Conservation (phyloP, 192 early-diverging fungal genomes). For the Gryganskiella cystojenkinii region DNA sequence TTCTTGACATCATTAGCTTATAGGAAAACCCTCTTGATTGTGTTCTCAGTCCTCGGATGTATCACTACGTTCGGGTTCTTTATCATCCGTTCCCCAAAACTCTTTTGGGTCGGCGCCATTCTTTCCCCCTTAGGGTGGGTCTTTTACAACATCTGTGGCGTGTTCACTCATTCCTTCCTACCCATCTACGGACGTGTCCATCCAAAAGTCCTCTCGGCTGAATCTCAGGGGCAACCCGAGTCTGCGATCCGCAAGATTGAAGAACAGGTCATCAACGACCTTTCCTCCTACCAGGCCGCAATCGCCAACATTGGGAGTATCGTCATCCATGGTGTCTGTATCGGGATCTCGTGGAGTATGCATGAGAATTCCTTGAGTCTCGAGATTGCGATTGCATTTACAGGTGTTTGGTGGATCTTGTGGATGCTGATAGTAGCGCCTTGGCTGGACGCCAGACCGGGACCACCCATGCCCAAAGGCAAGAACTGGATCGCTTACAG, state of each 20-base stretch:
- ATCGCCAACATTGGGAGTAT: conserved; percentile 9
- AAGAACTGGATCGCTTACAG: conserved; percentile 42
- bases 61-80: conserved; percentile 27
- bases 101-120: conserved; percentile 30
- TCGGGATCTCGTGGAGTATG: conserved; percentile 11
- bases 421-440: conserved; percentile 36
- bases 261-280: conserved; percentile 18
- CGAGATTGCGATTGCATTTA: conserved; percentile 36
- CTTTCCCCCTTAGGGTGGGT: conserved; percentile 25
- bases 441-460: conserved; percentile 39
- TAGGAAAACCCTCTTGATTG: conserved; percentile 38
- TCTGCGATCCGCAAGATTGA: background rate
- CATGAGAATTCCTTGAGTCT: conserved; percentile 22
- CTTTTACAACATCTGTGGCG: conserved; percentile 29
- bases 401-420: conserved; percentile 58
- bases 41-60: conserved; percentile 26
- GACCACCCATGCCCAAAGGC: conserved; percentile 55
- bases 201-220: conserved; percentile 22
- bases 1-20: too few species aligned
- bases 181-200: conserved; percentile 43
- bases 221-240: background rate
- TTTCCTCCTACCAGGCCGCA: conserved; percentile 30
- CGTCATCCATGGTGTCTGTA: conserved; percentile 7
- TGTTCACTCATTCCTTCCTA: conserved; percentile 53
- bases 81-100: background rate